Evolutionary conservation across 2,329 filamentous ascomycete species (phyloP).

Genomic region (Pestalotiopsis sp.): DNA sequence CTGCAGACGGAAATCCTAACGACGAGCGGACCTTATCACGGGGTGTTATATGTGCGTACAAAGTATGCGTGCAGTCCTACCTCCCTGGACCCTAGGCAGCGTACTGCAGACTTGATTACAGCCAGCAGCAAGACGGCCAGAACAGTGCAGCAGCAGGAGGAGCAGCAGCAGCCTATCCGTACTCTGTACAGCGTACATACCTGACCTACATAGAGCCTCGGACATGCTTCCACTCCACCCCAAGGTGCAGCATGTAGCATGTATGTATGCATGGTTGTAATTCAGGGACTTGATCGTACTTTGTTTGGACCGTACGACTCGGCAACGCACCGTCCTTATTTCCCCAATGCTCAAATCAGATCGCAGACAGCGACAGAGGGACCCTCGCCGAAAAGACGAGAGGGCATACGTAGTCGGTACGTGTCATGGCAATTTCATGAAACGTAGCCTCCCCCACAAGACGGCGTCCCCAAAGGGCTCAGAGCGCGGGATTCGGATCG

Average conservation of each 20-base stretch:
- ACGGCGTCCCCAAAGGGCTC: background rate
- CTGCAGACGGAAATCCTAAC: background rate
- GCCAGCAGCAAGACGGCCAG: no score
- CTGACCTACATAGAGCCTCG: no score
- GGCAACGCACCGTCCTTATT: background rate
- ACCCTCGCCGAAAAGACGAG: background rate
- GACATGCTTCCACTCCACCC: no score
- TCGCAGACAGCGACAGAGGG: background rate
- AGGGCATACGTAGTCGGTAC: conserved; percentile 7
- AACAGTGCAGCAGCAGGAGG: background rate
- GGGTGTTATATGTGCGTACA: no score
- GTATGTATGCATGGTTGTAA: no score
- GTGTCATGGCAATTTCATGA: conserved; percentile 11
- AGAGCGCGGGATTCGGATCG: conserved; percentile 15
- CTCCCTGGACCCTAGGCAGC: no score
- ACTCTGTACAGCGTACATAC: background rate
- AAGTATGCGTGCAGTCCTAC: no score
- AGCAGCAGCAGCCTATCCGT: background rate
- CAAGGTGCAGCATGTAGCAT: no score
- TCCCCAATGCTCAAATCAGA: background rate
- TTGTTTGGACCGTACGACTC: background rate
- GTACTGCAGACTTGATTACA: no score
- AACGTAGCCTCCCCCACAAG: conserved; percentile 11
- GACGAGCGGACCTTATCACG: background rate
- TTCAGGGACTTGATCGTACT: background rate